phyloP scores from a whole-genome alignment of 192 early-diverging fungal genomes.

The Thoreauomyces humboldtii region DNA sequence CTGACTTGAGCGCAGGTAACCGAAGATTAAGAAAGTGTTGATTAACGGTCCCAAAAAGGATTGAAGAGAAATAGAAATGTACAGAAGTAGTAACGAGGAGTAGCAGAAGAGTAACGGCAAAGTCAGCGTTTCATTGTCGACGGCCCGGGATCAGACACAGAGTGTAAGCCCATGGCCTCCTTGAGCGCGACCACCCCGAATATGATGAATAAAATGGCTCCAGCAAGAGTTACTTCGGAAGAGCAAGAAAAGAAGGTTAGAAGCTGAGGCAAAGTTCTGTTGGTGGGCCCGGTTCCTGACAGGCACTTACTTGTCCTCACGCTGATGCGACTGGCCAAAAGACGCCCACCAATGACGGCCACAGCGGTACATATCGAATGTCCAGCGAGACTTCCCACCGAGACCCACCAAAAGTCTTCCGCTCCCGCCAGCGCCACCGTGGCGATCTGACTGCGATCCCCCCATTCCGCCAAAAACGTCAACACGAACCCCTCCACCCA shows the following conservation, averaged over 20 bases:
- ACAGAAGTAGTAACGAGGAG: no score
- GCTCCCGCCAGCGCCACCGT: slow-evolving; percentile 95
- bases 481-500: slow-evolving; percentile 95
- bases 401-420: slow-evolving; percentile 90
- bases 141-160: no score
- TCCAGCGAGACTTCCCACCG: slow-evolving; percentile 81
- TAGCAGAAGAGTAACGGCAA: no score
- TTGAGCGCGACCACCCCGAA: slow-evolving; percentile 64
- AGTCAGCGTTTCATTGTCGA: no score
- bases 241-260: slow-evolving; percentile 12
- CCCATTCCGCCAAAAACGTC: slow-evolving; percentile 98
- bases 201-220: slow-evolving; percentile 83
- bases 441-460: slow-evolving; percentile 93
- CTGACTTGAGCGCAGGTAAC: no score
- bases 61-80: no score
- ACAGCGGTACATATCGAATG: slow-evolving; percentile 89
- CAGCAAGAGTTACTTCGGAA: slow-evolving; percentile 69
- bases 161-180: slow-evolving; percentile 9
- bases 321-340: slow-evolving; percentile 80
- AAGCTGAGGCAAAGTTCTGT: not conserved
- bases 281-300: not conserved
- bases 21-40: no score
- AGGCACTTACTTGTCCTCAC: slow-evolving; percentile 69
- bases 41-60: no score
- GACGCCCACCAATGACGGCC: slow-evolving; percentile 91